Percentiles rank a stretch among this genome's conserved stretches.
These are phyloP conservation scores for Penicillium egyptiacum DNA, from an alignment of 495 filamentous ascomycete species.

Conservation along the genomic window DNA sequence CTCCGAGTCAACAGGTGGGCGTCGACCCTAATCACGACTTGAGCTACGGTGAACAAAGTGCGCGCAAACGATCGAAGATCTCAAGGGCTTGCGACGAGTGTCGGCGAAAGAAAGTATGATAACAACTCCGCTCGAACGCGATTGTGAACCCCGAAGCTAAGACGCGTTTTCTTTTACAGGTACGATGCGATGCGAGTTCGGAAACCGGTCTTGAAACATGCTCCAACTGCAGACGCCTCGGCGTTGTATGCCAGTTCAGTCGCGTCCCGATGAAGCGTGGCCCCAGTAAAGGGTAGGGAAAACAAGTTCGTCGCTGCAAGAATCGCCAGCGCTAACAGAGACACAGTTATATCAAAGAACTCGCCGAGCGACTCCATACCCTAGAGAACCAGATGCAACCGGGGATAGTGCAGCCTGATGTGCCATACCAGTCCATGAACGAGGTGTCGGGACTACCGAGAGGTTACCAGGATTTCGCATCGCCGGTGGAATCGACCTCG, in stretches of 20 bases:
- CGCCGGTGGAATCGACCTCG: slow-evolving; percentile 42
- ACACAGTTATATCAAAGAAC: slow-evolving; percentile 87
- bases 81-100: slow-evolving; percentile 95
- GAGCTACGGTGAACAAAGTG: slow-evolving; percentile 60
- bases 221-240: slow-evolving; percentile 79
- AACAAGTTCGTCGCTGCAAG: slow-evolving; percentile 2
- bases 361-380: slow-evolving; percentile 81
- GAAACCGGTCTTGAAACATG: slow-evolving; percentile 79
- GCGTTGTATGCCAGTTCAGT: slow-evolving; percentile 80
- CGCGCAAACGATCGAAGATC: slow-evolving; percentile 86
- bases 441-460: slow-evolving; percentile 43
- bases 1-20: slow-evolving; percentile 50
- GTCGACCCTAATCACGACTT: slow-evolving; percentile 53
- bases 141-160: slow-evolving; percentile 20
- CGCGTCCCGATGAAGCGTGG: slow-evolving; percentile 93
- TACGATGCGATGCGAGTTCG: slow-evolving; percentile 85
- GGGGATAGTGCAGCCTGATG: slow-evolving; percentile 47
- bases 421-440: slow-evolving; percentile 49
- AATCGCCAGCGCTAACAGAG: slow-evolving; percentile 22
- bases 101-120: slow-evolving; percentile 78
- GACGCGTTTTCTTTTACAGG: slow-evolving; percentile 44
- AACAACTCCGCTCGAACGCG: slow-evolving; percentile 14
- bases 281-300: slow-evolving; percentile 83
- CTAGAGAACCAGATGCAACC: slow-evolving; percentile 70
- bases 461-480: slow-evolving; percentile 51